These are phyloP conservation scores for Xylaria sp. DNA, from an alignment of 2,329 filamentous ascomycete genomes.

Conservation along the genomic window DNA sequence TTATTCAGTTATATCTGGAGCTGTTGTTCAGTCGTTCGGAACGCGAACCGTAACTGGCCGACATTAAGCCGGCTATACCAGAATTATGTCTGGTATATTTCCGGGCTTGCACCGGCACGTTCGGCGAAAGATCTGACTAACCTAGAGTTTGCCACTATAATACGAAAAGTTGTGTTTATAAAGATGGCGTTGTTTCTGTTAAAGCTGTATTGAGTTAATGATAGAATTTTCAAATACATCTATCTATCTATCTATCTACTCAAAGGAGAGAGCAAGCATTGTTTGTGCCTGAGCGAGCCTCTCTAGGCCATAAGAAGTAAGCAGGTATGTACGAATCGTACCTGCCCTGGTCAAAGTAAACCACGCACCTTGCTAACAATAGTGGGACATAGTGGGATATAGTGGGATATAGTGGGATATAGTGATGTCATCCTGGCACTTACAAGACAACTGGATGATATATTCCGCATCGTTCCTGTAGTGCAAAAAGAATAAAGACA, in stretches of 20 bases:
- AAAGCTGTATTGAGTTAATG: background rate
- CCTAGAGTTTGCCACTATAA: background rate
- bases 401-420: slow-evolving; percentile 18
- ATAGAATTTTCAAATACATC: background rate
- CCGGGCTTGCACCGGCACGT: slow-evolving; percentile 1
- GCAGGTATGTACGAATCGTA: background rate
- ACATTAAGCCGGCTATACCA: slow-evolving; percentile 20
- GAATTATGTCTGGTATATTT: slow-evolving; percentile 1
- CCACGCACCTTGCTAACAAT: background rate
- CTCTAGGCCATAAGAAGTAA: slow-evolving; percentile 1
- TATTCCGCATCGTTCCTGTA: background rate
- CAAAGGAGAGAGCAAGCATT: background rate
- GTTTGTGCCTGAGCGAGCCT: background rate
- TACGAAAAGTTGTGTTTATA: background rate
- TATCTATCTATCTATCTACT: background rate
- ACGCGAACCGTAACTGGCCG: slow-evolving; percentile 18
- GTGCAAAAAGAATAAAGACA: slow-evolving; percentile 1
- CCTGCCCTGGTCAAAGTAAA: background rate
- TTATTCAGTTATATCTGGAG: background rate
- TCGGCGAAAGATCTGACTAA: slow-evolving; percentile 18
- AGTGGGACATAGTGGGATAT: slow-evolving; percentile 6
- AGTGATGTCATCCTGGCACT: slow-evolving; percentile 29
- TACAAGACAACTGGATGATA: background rate
- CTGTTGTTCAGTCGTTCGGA: background rate
- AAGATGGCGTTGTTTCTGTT: background rate